Percentiles rank a stretch among this genome's conserved stretches.
Evolutionary conservation across 257 asterid species (phyloP).

Genomic region (Ligustrum vulgare): DNA sequence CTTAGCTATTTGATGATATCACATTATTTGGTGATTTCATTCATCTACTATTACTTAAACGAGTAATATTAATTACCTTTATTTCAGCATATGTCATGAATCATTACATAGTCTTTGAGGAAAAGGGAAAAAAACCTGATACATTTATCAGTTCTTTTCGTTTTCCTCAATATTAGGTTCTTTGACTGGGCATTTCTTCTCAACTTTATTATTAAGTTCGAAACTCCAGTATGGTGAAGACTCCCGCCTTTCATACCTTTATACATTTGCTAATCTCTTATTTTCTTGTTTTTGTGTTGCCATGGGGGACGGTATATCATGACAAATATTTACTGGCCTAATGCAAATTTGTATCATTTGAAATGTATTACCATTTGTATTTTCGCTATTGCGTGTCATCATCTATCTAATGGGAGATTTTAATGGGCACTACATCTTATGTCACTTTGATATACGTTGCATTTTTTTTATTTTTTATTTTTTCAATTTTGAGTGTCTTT

Average conservation of each 20-base stretch:
- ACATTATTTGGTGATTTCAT: neutral
- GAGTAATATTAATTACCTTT: neutral
- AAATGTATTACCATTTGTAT: neutral
- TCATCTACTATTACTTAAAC: neutral
- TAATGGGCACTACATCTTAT: neutral
- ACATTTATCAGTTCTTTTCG: neutral
- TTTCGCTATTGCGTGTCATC: neutral
- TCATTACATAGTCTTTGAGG: neutral
- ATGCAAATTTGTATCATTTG: neutral
- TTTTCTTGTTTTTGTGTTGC: neutral
- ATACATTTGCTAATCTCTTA: neutral
- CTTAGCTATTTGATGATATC: neutral
- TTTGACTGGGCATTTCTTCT: neutral
- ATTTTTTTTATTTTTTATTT: neutral
- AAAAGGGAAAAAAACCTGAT: neutral
- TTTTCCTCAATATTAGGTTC: neutral
- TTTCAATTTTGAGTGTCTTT: neutral
- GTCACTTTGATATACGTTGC: conserved; percentile 1
- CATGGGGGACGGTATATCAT: neutral
- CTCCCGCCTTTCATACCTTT: neutral
- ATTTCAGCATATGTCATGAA: neutral
- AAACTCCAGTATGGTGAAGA: neutral
- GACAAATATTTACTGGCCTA: neutral
- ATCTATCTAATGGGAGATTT: neutral
- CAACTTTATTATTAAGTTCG: neutral